phyloP scores from a whole-genome alignment of 2,329 filamentous ascomycete species.

The Apiospora hydei region DNA sequence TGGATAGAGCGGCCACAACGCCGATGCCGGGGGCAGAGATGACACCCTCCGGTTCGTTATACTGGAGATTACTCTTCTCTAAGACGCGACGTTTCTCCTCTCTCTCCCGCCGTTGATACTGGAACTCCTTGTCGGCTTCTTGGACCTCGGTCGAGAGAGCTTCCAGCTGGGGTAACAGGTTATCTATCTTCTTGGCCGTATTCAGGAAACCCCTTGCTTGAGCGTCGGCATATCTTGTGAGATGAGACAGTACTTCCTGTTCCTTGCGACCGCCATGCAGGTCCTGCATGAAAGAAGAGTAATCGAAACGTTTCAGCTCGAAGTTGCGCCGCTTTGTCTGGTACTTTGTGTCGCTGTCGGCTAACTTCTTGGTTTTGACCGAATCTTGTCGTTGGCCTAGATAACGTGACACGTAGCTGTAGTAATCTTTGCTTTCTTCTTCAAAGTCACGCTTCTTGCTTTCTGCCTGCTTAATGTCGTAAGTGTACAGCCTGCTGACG shows the following conservation, averaged over 20 bases:
- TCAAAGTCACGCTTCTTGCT: constrained; percentile 97
- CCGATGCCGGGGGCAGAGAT: constrained; percentile 47
- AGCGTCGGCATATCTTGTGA: constrained; percentile 91
- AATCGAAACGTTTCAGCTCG: constrained; percentile 97
- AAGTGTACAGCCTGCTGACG: constrained; percentile 86
- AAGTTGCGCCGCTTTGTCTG: constrained; percentile 93
- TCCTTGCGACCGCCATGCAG: constrained; percentile 99
- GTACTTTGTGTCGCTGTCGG: constrained; percentile 94
- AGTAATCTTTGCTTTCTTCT: constrained; percentile 98
- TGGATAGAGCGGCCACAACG: constrained; percentile 45
- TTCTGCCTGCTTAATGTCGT: constrained; percentile 98
- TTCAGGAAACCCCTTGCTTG: constrained; percentile 85
- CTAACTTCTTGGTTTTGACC: constrained; percentile 95
- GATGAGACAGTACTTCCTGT: constrained; percentile 91
- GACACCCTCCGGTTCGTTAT: constrained; percentile 72
- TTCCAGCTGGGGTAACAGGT: constrained; percentile 86
- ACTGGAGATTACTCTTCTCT: constrained; percentile 83
- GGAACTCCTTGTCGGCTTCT: constrained; percentile 94
- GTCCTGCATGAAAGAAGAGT: constrained; percentile 99
- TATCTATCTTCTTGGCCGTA: constrained; percentile 87
- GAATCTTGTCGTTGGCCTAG: constrained; percentile 96
- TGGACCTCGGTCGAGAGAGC: constrained; percentile 88
- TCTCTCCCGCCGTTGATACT: constrained; percentile 91
- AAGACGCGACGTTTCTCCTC: constrained; percentile 91
- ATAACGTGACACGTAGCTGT: constrained; percentile 92